These are phyloP conservation scores for Ephemerocybe angulata DNA, from an alignment of 768 basidiomycete species.

Conservation along the genomic window DNA sequence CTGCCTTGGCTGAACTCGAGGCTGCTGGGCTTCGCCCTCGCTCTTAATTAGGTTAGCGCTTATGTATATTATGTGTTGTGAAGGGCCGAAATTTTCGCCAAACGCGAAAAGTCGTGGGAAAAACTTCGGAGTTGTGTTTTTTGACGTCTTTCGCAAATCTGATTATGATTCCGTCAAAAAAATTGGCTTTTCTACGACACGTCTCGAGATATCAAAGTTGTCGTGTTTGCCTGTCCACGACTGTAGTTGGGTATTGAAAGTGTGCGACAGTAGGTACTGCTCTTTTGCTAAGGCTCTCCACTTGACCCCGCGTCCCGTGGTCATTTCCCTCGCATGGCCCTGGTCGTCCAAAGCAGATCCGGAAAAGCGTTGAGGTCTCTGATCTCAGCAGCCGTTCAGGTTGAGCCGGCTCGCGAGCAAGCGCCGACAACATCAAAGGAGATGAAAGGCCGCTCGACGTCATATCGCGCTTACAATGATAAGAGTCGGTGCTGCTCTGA, in stretches of 20 bases:
- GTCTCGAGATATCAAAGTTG: neutral
- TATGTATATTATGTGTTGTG: neutral
- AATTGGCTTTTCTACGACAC: neutral
- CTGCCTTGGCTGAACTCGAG: constrained; percentile 1
- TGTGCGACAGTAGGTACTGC: too few relatives aligned
- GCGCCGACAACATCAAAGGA: neutral
- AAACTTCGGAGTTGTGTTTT: constrained; percentile 12
- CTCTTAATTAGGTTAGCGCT: neutral
- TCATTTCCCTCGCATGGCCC: too few relatives aligned
- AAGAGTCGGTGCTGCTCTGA: neutral
- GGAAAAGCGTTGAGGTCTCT: too few relatives aligned
- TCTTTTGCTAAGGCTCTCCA: too few relatives aligned
- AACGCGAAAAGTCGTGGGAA: constrained; percentile 8
- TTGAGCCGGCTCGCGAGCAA: neutral
- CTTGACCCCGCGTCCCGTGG: too few relatives aligned
- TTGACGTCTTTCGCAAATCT: constrained; percentile 8
- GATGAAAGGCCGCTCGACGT: neutral
- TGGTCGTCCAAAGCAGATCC: too few relatives aligned
- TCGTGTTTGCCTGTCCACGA: neutral
- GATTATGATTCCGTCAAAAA: neutral
- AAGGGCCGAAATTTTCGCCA: constrained; percentile 7
- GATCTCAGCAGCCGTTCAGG: neutral
- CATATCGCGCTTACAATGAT: neutral
- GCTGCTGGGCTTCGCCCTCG: too few relatives aligned
- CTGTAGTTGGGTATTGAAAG: too few relatives aligned